Percentiles rank a stretch among this genome's conserved stretches.
Conservation (phyloP, 345 rosid genomes). For the Eucalyptus melliodora region DNA sequence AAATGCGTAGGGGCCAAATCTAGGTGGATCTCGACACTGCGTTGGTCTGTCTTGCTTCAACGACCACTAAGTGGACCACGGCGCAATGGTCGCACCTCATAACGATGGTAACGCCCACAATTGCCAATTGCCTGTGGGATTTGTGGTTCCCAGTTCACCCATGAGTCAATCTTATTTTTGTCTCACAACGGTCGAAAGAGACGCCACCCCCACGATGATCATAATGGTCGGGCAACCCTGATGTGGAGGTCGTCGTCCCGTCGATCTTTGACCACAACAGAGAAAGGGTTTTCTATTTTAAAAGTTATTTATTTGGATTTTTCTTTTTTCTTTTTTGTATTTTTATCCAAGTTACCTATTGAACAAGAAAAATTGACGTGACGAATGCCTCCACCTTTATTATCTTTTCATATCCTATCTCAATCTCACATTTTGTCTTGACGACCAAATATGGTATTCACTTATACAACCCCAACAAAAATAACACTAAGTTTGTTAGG, state of each 20-base stretch:
- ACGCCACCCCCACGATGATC: background rate
- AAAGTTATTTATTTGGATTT: background rate
- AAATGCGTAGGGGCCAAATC: background rate
- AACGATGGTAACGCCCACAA: background rate
- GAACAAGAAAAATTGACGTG: background rate
- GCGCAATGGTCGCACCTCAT: background rate
- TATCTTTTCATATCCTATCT: background rate
- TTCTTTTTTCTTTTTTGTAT: background rate
- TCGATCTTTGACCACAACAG: background rate
- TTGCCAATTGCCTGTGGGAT: background rate
- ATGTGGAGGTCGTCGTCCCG: background rate
- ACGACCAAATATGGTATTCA: rapidly evolving
- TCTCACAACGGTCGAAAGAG: background rate
- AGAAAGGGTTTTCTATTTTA: background rate
- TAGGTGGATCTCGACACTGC: background rate
- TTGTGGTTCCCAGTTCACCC: background rate
- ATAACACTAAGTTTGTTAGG: background rate
- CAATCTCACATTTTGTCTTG: background rate
- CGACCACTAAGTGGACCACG: background rate
- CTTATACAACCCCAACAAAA: background rate
- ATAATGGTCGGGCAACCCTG: background rate
- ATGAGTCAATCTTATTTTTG: background rate
- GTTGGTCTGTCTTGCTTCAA: background rate
- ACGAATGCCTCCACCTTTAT: background rate
- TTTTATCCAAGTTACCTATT: background rate